Evolutionary conservation across 208 protist species (phyloP).

Genomic region (Leishmania martiniquensis): DNA sequence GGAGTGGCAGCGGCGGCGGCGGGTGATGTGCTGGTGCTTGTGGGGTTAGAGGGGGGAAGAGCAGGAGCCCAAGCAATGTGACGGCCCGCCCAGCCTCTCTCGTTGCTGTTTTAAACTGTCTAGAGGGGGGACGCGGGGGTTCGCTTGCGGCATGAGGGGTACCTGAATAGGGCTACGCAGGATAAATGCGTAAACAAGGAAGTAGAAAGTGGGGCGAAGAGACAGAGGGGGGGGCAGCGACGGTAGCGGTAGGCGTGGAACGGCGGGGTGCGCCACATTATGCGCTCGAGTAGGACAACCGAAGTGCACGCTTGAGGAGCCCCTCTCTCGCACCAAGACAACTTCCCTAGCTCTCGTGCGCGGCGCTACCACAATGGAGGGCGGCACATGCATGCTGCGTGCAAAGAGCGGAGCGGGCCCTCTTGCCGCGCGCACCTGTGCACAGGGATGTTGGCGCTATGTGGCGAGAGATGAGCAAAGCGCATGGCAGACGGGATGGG

Average conservation of each 20-base stretch:
- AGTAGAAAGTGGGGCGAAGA: not conserved
- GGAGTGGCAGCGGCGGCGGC: not conserved
- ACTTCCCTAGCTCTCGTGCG: not conserved
- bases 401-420: not conserved
- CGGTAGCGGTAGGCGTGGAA: not conserved
- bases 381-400: not conserved
- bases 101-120: not conserved
- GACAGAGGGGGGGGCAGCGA: too few species aligned
- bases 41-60: not conserved
- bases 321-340: not conserved
- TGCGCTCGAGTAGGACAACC: not conserved
- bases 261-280: too few species aligned
- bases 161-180: too few species aligned
- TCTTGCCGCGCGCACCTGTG: not conserved
- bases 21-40: not conserved
- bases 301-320: not conserved
- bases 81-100: not conserved
- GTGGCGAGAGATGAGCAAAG: not conserved
- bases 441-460: not conserved
- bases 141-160: not conserved
- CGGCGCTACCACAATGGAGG: not conserved
- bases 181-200: not conserved
- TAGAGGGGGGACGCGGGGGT: not conserved
- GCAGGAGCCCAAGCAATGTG: not conserved
- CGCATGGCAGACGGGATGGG: not conserved